Percentiles rank a stretch among this genome's conserved stretches.
Evolutionary conservation across 2,329 filamentous ascomycete species (phyloP).

Genomic region (Endocalyx cinctus): DNA sequence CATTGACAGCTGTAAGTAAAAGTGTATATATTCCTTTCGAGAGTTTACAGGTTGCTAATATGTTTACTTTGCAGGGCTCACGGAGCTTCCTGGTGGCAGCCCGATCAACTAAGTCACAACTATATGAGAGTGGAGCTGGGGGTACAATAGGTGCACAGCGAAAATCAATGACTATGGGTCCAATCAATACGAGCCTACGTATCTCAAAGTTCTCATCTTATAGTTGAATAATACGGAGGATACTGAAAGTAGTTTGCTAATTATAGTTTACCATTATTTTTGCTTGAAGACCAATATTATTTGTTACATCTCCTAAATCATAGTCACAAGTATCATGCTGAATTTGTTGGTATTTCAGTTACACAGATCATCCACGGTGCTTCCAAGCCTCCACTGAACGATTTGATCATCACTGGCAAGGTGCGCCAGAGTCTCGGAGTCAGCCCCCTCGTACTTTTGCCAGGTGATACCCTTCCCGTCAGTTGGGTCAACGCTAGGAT

Average conservation of each 20-base stretch:
- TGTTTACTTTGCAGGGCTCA: slow-evolving; percentile 13
- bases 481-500: slow-evolving; percentile 13
- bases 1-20: slow-evolving; percentile 23
- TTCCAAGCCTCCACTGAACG: not conserved
- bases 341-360: no score
- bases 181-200: no score
- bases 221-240: no score
- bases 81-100: slow-evolving; percentile 15
- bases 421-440: not conserved
- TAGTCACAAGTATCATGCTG: no score
- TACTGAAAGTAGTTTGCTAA: no score
- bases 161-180: no score
- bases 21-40: slow-evolving; percentile 5
- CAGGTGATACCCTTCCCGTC: slow-evolving; percentile 15
- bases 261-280: no score
- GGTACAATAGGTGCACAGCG: no score
- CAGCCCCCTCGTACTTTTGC: slow-evolving; percentile 14
- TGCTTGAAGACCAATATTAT: no score
- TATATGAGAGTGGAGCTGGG: no score
- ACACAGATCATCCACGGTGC: not conserved
- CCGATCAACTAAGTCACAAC: slow-evolving; percentile 10
- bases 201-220: no score
- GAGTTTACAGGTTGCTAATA: not conserved
- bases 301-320: no score
- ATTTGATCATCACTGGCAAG: not conserved